Evolutionary conservation across 495 filamentous ascomycete species (phyloP).

Genomic region (Melanomma pulvis-pyrius): DNA sequence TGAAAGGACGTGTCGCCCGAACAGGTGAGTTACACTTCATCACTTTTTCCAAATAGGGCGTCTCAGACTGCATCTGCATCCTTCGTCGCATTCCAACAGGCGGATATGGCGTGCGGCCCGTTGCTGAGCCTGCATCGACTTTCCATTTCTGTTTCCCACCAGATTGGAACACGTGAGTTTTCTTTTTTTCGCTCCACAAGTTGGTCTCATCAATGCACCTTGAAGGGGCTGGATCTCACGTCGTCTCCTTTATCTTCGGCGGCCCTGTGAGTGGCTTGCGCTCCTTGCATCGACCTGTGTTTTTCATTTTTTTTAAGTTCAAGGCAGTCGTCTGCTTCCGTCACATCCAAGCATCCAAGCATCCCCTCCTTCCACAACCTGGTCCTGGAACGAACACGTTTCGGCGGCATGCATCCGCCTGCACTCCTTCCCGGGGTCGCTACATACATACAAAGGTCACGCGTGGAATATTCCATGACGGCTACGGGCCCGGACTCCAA

Average conservation of each 20-base stretch:
- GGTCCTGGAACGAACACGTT: neutral
- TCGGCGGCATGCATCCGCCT: neutral
- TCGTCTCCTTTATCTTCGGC: neutral
- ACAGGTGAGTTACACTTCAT: neutral
- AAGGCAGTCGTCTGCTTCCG: neutral
- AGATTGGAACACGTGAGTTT: neutral
- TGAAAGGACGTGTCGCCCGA: neutral
- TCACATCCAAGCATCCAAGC: neutral
- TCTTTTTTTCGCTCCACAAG: neutral
- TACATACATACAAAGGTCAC: neutral
- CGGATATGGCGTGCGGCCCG: neutral
- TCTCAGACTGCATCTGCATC: neutral
- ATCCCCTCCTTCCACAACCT: too few relatives aligned
- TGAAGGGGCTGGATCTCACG: neutral
- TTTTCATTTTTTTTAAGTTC: neutral
- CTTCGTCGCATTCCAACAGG: neutral
- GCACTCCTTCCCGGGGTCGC: neutral
- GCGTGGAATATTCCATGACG: neutral
- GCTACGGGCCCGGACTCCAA: too few relatives aligned
- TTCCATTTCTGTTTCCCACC: neutral
- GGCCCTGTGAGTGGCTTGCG: neutral
- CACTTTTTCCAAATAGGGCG: neutral
- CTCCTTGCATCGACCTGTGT: neutral
- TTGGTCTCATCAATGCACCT: neutral
- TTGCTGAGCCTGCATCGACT: neutral